Conservation (phyloP, 2,329 filamentous ascomycete genomes). For the Fusarium anthophilum region DNA sequence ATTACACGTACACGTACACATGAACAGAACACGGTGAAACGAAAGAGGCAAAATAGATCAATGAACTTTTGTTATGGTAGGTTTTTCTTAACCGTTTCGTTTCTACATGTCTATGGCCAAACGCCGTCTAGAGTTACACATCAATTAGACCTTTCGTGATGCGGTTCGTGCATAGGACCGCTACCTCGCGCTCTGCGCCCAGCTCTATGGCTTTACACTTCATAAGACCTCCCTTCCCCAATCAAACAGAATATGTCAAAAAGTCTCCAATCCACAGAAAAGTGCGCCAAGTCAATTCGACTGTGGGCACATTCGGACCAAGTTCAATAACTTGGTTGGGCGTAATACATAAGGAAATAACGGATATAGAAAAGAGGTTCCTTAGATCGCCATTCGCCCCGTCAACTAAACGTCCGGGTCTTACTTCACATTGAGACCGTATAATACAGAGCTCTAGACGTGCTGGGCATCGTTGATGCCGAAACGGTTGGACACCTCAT, state of each 20-base stretch:
- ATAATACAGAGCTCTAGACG: conserved; percentile 25
- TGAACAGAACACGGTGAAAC: neutral
- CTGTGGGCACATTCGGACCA: conserved; percentile 40
- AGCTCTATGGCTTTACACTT: conserved; percentile 52
- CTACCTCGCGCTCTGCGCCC: conserved; percentile 50
- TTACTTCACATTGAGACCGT: conserved; percentile 25
- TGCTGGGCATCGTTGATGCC: conserved; percentile 49
- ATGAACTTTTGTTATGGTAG: conserved; percentile 26
- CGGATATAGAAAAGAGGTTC: conserved; percentile 38
- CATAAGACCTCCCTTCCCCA: conserved; percentile 40
- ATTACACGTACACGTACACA: neutral
- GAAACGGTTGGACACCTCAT: conserved; percentile 60
- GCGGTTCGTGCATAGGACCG: conserved; percentile 46
- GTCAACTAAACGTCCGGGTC: conserved; percentile 40
- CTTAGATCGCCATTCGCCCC: conserved; percentile 48
- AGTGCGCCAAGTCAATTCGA: conserved; percentile 37
- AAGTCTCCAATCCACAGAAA: conserved; percentile 46
- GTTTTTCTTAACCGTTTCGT: conserved; percentile 45
- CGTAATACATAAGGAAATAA: conserved; percentile 34
- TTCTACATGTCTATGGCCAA: conserved; percentile 53
- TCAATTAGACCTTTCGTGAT: conserved; percentile 53
- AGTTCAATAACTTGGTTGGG: conserved; percentile 32
- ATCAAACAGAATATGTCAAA: conserved; percentile 45
- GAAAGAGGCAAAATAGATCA: neutral
- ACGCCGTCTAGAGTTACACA: conserved; percentile 55